A percentile compares a stretch with the other conserved stretches of the same genome.
These are phyloP conservation scores for Ottelia alismoides DNA, from an alignment of 106 monocot species.

Conservation along the genomic window DNA sequence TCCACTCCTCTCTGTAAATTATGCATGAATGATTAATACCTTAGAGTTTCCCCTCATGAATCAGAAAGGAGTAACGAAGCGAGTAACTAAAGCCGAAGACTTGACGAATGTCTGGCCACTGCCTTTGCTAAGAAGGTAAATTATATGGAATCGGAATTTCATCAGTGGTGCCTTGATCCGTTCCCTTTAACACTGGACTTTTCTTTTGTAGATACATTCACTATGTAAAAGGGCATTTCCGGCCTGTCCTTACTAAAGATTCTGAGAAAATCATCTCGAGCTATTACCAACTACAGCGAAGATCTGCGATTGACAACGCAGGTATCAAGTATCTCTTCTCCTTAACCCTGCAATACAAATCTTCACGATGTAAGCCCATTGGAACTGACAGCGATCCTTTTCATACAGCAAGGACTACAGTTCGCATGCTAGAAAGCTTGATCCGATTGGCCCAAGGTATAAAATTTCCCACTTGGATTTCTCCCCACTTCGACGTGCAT, in stretches of 20 bases:
- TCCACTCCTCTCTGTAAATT: too few relatives aligned
- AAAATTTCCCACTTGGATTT: not conserved
- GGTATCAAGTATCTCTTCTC: too few relatives aligned
- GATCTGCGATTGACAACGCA: conserved; percentile 84
- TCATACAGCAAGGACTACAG: conserved; percentile 78
- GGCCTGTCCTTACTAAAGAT: conserved; percentile 63
- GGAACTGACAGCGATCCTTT: not conserved
- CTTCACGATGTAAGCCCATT: not conserved
- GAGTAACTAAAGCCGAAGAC: conserved; percentile 28
- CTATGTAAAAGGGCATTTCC: conserved; percentile 75
- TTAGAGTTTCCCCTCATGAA: conserved; percentile 3
- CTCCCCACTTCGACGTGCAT: too few relatives aligned
- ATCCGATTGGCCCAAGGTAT: conserved; percentile 94
- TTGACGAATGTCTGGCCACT: conserved; percentile 60
- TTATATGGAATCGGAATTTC: too few relatives aligned
- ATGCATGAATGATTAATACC: not conserved
- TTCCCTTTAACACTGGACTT: too few relatives aligned
- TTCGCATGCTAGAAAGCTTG: conserved; percentile 95
- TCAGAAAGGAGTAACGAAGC: conserved; percentile 37
- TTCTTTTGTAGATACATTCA: conserved; percentile 83
- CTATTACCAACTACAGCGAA: conserved; percentile 95
- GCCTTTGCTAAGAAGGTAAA: conserved; percentile 64
- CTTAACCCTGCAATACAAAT: not conserved
- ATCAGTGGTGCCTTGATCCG: too few relatives aligned
- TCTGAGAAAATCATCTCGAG: conserved; percentile 88